These are phyloP conservation scores for Ogataea kodamae DNA, from an alignment of 805 yeast genomes.

Conservation along the genomic window DNA sequence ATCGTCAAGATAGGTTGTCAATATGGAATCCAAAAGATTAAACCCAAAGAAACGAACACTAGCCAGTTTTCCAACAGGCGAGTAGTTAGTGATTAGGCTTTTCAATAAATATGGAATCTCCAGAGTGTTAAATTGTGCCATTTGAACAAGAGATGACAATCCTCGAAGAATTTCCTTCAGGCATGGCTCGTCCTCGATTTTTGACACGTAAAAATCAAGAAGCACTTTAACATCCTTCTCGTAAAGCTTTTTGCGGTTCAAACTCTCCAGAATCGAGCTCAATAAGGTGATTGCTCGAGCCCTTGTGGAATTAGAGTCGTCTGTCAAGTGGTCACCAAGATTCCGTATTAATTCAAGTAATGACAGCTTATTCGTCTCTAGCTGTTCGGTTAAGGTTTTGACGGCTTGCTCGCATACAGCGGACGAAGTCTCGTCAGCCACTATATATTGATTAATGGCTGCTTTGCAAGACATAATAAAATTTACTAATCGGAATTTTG, in stretches of 20 bases:
- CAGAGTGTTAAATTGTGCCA: conserved; percentile 44
- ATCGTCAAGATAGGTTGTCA: conserved; percentile 29
- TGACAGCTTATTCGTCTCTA: conserved; percentile 28
- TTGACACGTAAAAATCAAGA: conserved; percentile 56
- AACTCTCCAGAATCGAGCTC: conserved; percentile 31
- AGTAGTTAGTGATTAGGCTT: conserved; percentile 40
- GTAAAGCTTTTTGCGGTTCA: conserved; percentile 29
- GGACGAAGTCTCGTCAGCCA: conserved; percentile 36
- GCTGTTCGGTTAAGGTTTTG: conserved; percentile 25
- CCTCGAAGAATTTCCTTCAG: conserved; percentile 53
- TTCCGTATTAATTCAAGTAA: conserved; percentile 42
- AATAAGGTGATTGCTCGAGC: conserved; percentile 41
- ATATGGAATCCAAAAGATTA: conserved; percentile 39
- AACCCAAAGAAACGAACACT: conserved; percentile 60
- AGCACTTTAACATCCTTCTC: conserved; percentile 48
- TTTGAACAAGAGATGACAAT: conserved; percentile 45
- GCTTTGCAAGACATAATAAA: conserved; percentile 22
- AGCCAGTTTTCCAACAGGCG: conserved; percentile 58
- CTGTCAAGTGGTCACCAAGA: conserved; percentile 48
- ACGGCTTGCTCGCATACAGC: conserved; percentile 32
- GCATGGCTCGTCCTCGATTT: conserved; percentile 62
- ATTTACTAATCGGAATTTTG: no score
- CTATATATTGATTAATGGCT: conserved; percentile 37
- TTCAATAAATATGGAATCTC: conserved; percentile 38
- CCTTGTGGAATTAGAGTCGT: conserved; percentile 42